Evolutionary conservation across 2,329 filamentous ascomycete species (phyloP).

Genomic region (Apiospora saccharicola): DNA sequence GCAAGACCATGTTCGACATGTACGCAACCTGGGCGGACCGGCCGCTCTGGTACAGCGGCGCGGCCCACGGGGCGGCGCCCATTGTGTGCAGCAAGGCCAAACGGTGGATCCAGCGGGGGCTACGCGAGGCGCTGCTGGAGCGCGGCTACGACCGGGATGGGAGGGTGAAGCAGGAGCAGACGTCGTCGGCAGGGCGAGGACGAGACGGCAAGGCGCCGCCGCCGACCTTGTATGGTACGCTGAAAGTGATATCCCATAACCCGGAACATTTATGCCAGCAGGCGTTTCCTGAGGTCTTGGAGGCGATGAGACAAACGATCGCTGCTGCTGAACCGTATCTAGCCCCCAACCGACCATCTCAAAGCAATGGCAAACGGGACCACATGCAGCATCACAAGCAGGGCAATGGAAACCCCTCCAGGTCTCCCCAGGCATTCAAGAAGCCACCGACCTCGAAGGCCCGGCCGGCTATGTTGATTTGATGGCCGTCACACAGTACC

Average conservation of each 20-base stretch:
- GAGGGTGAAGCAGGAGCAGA: slow-evolving; percentile 15
- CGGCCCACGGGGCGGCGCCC: slow-evolving; percentile 15
- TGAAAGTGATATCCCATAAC: slow-evolving; percentile 5
- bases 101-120: slow-evolving; percentile 35
- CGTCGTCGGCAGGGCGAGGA: neutral
- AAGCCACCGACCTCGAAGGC: neutral
- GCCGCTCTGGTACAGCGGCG: slow-evolving; percentile 37
- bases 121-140: slow-evolving; percentile 33
- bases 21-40: slow-evolving; percentile 39
- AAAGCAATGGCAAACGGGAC: neutral
- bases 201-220: neutral
- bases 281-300: neutral
- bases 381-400: neutral
- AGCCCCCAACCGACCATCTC: neutral
- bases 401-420: neutral
- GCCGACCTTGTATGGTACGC: neutral
- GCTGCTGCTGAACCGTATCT: neutral
- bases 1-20: slow-evolving; percentile 38
- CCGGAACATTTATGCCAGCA: slow-evolving; percentile 2
- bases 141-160: slow-evolving; percentile 35
- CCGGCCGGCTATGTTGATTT: neutral
- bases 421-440: neutral
- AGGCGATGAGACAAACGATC: neutral
- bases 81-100: slow-evolving; percentile 33
- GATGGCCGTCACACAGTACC: neutral